Conservation (phyloP, 75 land plant species). For the Picea glauca region DNA sequence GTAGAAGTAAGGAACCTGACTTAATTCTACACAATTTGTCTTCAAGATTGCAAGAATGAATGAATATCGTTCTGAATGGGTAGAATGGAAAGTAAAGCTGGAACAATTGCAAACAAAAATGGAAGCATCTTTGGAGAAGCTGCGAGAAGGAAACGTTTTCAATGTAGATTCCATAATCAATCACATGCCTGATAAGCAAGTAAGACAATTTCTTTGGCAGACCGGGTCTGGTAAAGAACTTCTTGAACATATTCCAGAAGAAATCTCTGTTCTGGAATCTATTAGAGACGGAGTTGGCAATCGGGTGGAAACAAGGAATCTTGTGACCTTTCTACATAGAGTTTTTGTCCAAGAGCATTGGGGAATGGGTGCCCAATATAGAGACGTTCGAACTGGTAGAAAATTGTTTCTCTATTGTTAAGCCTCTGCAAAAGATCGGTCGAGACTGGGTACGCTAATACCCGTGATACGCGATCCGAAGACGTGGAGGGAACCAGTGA, state of each 20-base stretch:
- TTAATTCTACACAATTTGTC: not conserved
- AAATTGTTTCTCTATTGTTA: too few species aligned
- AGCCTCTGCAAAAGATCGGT: too few species aligned
- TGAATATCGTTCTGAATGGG: not conserved
- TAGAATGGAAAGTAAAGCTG: not conserved
- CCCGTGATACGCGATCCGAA: too few species aligned
- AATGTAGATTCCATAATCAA: not conserved
- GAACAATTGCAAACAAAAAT: not conserved
- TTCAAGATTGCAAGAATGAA: not conserved
- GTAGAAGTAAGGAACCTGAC: constrained; percentile 10
- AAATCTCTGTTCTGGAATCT: not conserved
- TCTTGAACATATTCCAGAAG: not conserved
- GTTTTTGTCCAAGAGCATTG: not conserved
- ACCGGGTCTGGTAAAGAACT: not conserved
- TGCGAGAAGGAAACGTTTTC: not conserved
- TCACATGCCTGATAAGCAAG: not conserved
- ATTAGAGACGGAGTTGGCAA: not conserved
- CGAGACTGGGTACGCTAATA: too few species aligned
- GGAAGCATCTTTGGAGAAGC: not conserved
- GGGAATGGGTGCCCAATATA: not conserved
- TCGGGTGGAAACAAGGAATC: not conserved
- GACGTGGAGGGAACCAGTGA: too few species aligned
- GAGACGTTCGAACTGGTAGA: too few species aligned
- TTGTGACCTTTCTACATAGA: not conserved
- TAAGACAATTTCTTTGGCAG: not conserved